These are phyloP conservation scores for Juglanconis juglandina DNA, from an alignment of 2,329 filamentous ascomycete species.

Conservation along the genomic window DNA sequence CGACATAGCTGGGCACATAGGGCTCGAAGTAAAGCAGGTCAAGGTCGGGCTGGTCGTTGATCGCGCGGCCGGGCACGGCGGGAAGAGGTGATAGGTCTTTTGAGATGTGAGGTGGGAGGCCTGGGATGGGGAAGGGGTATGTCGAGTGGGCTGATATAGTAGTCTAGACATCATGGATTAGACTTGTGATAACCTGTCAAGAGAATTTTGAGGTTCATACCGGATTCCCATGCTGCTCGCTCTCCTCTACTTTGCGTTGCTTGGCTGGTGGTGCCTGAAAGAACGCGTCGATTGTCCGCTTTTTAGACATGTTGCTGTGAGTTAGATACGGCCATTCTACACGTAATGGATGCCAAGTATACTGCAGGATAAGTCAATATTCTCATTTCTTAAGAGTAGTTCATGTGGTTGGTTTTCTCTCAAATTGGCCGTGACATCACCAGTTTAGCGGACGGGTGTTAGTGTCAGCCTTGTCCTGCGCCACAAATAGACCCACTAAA, in stretches of 20 bases:
- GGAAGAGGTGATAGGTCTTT: conserved; percentile 44
- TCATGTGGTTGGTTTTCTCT: not conserved
- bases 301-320: conserved; percentile 35
- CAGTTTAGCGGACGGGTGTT: not conserved
- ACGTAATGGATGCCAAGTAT: not conserved
- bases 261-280: conserved; percentile 50
- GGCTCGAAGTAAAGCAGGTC: conserved; percentile 75
- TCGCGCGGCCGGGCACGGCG: conserved; percentile 47
- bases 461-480: conserved; percentile 19
- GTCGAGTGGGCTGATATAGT: conserved; percentile 37
- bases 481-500: conserved; percentile 10
- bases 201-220: not conserved
- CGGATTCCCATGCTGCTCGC: conserved; percentile 3
- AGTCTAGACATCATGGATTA: conserved; percentile 17
- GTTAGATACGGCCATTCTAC: not conserved
- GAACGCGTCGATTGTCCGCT: conserved; percentile 67
- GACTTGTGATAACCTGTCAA: not conserved
- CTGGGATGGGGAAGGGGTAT: conserved; percentile 50
- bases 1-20: conserved; percentile 58
- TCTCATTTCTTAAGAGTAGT: not conserved
- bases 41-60: conserved; percentile 66
- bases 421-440: conserved; percentile 16
- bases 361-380: no score
- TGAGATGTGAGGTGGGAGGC: conserved; percentile 37
- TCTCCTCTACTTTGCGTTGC: conserved; percentile 26